Conservation (phyloP, 1,284 basidiomycete genomes). For the Volvariella surrecta region DNA sequence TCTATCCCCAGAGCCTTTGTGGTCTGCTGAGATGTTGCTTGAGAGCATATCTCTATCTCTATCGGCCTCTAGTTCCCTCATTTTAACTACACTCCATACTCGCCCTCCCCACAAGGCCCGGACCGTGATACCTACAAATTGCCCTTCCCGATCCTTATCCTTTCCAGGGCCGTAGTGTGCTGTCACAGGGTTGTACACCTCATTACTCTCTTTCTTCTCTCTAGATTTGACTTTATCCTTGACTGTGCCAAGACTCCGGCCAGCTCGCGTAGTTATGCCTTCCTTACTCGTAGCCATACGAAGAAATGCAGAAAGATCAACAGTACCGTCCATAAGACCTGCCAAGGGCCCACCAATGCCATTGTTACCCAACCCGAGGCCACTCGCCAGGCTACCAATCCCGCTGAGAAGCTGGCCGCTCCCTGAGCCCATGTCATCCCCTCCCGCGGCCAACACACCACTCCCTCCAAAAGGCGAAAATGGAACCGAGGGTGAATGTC, state of each 20-base stretch:
- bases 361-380: conserved; percentile 23
- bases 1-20: conserved; percentile 9
- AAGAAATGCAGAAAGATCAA: conserved; percentile 33
- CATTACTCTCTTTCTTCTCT: conserved; percentile 15
- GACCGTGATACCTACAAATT: conserved; percentile 23
- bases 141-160: conserved; percentile 26
- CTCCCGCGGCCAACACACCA: conserved; percentile 18
- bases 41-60: conserved; percentile 10
- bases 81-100: conserved; percentile 20
- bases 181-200: conserved; percentile 11
- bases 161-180: conserved; percentile 17
- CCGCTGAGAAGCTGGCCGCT: conserved; percentile 23
- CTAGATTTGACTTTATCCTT: conserved; percentile 16
- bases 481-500: conserved; percentile 7
- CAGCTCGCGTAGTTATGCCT: conserved; percentile 10
- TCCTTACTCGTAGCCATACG: conserved; percentile 15
- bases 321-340: conserved; percentile 33
- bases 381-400: conserved; percentile 27
- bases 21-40: conserved; percentile 3
- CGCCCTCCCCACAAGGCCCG: conserved; percentile 31
- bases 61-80: conserved; percentile 25
- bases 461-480: too few relatives aligned
- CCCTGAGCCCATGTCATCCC: conserved; percentile 14
- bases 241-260: conserved; percentile 8
- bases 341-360: conserved; percentile 18